Evolutionary conservation across 2,329 filamentous ascomycete species (phyloP), one percentile per base, ranked within the genome.

Genomic region (Bimuria novae-zelandiae): DNA sequence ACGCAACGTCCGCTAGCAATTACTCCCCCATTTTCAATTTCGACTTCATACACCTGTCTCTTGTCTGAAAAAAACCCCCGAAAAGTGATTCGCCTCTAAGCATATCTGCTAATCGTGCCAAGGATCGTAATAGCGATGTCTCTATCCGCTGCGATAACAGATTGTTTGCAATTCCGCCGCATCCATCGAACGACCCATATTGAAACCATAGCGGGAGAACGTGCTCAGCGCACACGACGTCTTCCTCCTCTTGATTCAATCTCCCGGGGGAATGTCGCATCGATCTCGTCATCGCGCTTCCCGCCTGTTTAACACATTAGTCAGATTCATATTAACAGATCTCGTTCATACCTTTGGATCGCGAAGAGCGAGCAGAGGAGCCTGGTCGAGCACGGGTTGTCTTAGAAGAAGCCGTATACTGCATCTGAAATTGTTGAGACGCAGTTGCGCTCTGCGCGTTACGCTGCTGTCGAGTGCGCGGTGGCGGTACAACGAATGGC

Each of bases 241-340:
- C 32, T 37, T 14, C n/a, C 7, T 27, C 22, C 21, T 17, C 14
- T 7, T 16, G 30, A 33, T 8, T 23, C 29, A 29, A 46, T n/a
- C 43, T 47, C 44, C n/a, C 33, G 32, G 8, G 37, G 10, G 22
- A 47, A 47, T 3, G 29, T 37, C n/a, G 44, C 33, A 17, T 37
- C 22, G 11, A 16, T 35, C 4, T 47, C 32, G 8, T 47, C 16
- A 3, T 10, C 6, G 17, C 32, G 22, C 12, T 39, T 47, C 16
- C 44, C 16, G 11, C 33, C 44, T 47, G 14, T 46, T 17, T 12
- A 30, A 25, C 30, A 6, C 5, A 12, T 46, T 46, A 46, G 43
- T 21, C 7, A 11, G 30, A 2, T 27, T 16, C 4, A 36, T 5
- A 19, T 1, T 16, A 11, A 33, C 14, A 29, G 5, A 14, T 37